phyloP scores from a whole-genome alignment of 345 rosid species.

The Corymbia maculata region DNA sequence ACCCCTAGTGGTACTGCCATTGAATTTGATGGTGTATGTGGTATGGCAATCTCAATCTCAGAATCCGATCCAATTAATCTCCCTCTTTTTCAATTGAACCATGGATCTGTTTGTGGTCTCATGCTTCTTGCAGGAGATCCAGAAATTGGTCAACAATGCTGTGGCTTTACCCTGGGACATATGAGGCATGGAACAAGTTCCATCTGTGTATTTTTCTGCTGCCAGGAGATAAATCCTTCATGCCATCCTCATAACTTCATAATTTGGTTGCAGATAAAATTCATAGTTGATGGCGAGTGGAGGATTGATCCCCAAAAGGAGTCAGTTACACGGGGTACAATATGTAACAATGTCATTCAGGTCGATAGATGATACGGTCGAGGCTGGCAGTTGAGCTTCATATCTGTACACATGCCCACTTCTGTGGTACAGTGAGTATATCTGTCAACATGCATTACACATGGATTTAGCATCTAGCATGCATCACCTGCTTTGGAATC shows the following conservation, averaged over 20 bases:
- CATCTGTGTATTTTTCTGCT: not conserved
- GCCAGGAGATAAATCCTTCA: not conserved
- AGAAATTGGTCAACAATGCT: slow-evolving; percentile 62
- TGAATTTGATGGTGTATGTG: not conserved
- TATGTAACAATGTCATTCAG: slow-evolving; percentile 67
- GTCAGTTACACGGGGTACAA: slow-evolving; percentile 36
- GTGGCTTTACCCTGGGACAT: slow-evolving; percentile 93
- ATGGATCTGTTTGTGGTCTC: not conserved
- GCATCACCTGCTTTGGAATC: not conserved
- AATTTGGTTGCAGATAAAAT: slow-evolving; percentile 50
- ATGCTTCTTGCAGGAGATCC: slow-evolving; percentile 38
- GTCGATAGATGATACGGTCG: slow-evolving; percentile 26
- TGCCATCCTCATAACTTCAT: not conserved
- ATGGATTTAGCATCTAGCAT: not conserved
- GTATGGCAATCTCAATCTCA: not conserved
- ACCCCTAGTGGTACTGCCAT: not conserved
- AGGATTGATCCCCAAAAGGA: slow-evolving; percentile 55
- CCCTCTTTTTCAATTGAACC: not conserved
- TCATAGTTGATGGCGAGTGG: slow-evolving; percentile 86
- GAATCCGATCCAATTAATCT: not conserved
- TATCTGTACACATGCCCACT: not conserved
- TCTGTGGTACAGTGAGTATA: not conserved
- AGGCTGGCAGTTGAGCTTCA: not conserved
- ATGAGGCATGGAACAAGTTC: slow-evolving; percentile 38
- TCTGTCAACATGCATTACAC: not conserved